phyloP scores from a whole-genome alignment of 768 basidiomycete species.

The Mycena rosella region DNA sequence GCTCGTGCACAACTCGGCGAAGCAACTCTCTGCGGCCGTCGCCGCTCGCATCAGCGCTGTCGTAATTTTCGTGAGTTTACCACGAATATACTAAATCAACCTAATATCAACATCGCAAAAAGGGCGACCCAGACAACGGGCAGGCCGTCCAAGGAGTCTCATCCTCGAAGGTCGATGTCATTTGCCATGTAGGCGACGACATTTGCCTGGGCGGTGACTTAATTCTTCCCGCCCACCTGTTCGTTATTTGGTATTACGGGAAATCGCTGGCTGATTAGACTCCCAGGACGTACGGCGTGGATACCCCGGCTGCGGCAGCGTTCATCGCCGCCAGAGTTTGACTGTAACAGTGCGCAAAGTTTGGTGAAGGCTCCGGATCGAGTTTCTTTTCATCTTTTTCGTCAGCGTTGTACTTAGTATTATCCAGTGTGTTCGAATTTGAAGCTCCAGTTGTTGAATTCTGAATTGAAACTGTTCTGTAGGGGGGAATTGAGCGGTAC shows the following conservation, averaged over 20 bases:
- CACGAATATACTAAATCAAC: too few species aligned
- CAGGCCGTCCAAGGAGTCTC: constrained; percentile 45
- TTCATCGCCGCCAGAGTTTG: too few species aligned
- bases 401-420: too few species aligned
- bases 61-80: constrained; percentile 45
- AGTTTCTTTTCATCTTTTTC: too few species aligned
- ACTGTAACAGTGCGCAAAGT: too few species aligned
- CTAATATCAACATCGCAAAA: neutral
- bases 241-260: neutral
- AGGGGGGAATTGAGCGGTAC: too few species aligned
- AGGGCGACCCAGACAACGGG: constrained; percentile 51
- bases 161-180: constrained; percentile 42
- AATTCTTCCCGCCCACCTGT: constrained; percentile 42
- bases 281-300: too few species aligned
- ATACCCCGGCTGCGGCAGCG: too few species aligned
- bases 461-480: too few species aligned
- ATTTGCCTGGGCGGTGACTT: constrained; percentile 46
- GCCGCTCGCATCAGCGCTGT: constrained; percentile 45
- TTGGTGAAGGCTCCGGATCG: too few species aligned
- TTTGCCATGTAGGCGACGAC: constrained; percentile 48
- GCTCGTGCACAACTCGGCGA: constrained; percentile 54
- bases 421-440: too few species aligned
- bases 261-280: neutral
- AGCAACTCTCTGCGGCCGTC: constrained; percentile 45
- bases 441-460: too few species aligned